Evolutionary conservation across 1,284 basidiomycete genomes (phyloP), one percentile per base, ranked within the genome.

Genomic region (Coriolopsis trogii): DNA sequence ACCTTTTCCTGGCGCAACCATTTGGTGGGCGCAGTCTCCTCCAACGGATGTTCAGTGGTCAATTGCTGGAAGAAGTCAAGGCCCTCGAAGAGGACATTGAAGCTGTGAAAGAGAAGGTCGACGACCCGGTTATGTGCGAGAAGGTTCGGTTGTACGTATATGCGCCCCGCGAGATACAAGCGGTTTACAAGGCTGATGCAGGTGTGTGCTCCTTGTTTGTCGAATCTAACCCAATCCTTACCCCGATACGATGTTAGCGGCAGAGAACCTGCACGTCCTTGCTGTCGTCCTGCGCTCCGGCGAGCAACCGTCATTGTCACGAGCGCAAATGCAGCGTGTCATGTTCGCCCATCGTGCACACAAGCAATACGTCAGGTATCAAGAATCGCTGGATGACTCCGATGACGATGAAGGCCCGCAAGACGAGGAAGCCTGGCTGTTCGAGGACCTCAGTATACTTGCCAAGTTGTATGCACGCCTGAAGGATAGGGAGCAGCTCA

Each of bases 1-100:
- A 99, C 65, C 81, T 99, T 31, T 99, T 99, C 76, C 80, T 98
- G n/a, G 97, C 96, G 1, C 89, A 95, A 64, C 97, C 97, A 1
- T 99, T 99, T 67, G 96, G 96, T 7, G 93, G 94, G 5, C 85
- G 85, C 57, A 95, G 92, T 68, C 77, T 99, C 24, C 75, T 97
- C 13, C 95, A 98, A 68, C 77, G 92, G 49, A 98, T 99, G 94
- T 98, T 98, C 71, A 93, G 93, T 0, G 89, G 89, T 53, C 93
- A 91, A 0, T 72, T 99, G 39, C 82, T 87, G 15, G 96, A 98
- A 67, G 96, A 98, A 67, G 89, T 93, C 31, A 87, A 84, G 53
- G 81, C 83, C 4, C 73, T 99, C 16, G 82, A 88, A 66, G 91
- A 91, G 49, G 92, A 98, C 55, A 93, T 96, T 44, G 84, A 88